Conservation (phyloP, 805 yeast genomes). For the Zygoascus flipseniorum region DNA sequence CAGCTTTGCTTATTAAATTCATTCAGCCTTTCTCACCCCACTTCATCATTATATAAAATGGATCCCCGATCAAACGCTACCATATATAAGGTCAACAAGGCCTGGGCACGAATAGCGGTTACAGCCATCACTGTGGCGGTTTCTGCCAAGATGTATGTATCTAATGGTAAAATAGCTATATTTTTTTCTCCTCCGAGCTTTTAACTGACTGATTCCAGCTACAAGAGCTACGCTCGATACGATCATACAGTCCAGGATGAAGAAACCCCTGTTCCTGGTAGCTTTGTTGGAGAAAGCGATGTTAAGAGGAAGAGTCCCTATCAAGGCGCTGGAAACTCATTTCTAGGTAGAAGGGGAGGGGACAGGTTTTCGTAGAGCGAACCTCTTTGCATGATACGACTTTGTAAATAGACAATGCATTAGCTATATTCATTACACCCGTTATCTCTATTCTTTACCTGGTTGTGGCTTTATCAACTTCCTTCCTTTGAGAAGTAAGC, state of each 20-base stretch:
- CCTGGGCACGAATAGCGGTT: constrained; percentile 25
- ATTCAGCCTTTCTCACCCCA: neutral
- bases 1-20: too few relatives aligned
- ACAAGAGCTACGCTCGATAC: constrained; percentile 2
- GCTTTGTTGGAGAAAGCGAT: constrained; percentile 24
- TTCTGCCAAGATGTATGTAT: constrained; percentile 19
- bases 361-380: constrained; percentile 8
- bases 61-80: constrained; percentile 2
- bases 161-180: neutral
- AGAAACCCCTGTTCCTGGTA: constrained; percentile 22
- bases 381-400: neutral
- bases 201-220: neutral
- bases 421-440: neutral
- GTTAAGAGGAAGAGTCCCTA: constrained; percentile 26
- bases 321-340: constrained; percentile 32
- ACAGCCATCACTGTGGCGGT: constrained; percentile 20
- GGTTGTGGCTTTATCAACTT: constrained; percentile 18
- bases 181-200: neutral
- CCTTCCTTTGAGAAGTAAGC: constrained; percentile 26
- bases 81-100: constrained; percentile 22
- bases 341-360: constrained; percentile 20
- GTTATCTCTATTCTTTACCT: neutral
- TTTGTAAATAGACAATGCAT: neutral
- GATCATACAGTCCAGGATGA: constrained; percentile 1
- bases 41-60: constrained; percentile 4